Conservation (phyloP, 2,329 filamentous ascomycete species). For the Penicillium italicum region DNA sequence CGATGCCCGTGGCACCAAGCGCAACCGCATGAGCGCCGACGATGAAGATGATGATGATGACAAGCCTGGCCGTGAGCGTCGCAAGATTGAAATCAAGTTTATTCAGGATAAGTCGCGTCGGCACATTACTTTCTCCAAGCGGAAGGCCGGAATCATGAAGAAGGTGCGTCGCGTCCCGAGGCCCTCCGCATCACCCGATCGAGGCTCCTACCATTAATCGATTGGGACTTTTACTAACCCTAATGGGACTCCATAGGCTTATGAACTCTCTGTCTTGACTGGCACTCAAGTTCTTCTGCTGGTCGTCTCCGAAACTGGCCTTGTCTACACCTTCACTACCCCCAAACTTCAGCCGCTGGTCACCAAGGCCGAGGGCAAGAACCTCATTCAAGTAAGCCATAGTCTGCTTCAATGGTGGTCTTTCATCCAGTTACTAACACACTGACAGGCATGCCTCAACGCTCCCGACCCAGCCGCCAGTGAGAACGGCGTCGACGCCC, state of each 20-base stretch:
- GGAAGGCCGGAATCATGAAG: conserved; percentile 99
- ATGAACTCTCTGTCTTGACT: conserved; percentile 94
- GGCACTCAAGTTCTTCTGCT: conserved; percentile 95
- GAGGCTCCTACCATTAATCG: background rate
- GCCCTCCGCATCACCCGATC: background rate
- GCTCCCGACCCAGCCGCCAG: conserved; percentile 84
- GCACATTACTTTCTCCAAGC: conserved; percentile 99
- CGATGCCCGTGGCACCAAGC: conserved; percentile 83
- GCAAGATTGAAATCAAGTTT: conserved; percentile 99
- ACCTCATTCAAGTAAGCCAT: conserved; percentile 84
- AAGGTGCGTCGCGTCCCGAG: conserved; percentile 65
- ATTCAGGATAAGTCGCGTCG: conserved; percentile 99
- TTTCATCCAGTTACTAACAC: conserved; percentile 18
- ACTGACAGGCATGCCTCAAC: conserved; percentile 85
- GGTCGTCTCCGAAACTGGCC: conserved; percentile 93
- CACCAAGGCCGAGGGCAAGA: conserved; percentile 98
- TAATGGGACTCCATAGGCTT: conserved; percentile 61
- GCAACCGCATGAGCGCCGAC: conserved; percentile 74
- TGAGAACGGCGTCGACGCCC: conserved; percentile 75
- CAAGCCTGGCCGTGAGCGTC: conserved; percentile 93
- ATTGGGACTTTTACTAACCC: background rate
- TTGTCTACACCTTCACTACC: conserved; percentile 98
- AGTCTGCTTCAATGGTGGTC: background rate
- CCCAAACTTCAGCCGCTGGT: conserved; percentile 97
- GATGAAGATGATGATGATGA: conserved; percentile 98